Conservation (phyloP, 2,329 filamentous ascomycete species). For the Septoria linicola region DNA sequence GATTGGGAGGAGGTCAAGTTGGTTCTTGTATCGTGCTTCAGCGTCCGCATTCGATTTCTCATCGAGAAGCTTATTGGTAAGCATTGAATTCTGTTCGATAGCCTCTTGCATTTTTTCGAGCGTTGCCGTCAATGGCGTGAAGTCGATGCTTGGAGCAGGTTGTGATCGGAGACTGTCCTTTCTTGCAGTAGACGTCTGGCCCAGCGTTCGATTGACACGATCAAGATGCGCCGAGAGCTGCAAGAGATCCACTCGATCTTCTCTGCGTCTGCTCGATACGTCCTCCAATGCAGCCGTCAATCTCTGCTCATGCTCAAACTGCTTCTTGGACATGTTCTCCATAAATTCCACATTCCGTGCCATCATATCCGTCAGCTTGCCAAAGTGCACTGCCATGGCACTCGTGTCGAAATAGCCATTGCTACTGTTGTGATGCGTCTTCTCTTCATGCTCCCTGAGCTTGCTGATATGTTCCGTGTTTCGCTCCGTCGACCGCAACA, state of each 20-base stretch:
- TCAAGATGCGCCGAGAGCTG: slow-evolving; percentile 32
- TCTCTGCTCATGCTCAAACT: slow-evolving; percentile 32
- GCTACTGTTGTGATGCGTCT: slow-evolving; percentile 1
- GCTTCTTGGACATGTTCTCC: slow-evolving; percentile 27
- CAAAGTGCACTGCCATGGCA: slow-evolving; percentile 27
- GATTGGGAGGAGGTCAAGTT: slow-evolving; percentile 12
- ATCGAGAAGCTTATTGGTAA: slow-evolving; percentile 28
- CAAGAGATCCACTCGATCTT: slow-evolving; percentile 28
- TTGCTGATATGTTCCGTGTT: slow-evolving; percentile 30
- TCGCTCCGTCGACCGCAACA: slow-evolving; percentile 30
- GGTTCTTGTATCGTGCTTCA: slow-evolving; percentile 9
- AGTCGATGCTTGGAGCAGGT: slow-evolving; percentile 16
- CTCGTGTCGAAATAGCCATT: slow-evolving; percentile 18
- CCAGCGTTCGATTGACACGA: slow-evolving; percentile 32
- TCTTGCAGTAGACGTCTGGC: slow-evolving; percentile 20
- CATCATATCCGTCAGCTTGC: slow-evolving; percentile 27
- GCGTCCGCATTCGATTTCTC: slow-evolving; percentile 20
- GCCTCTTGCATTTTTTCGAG: slow-evolving; percentile 31
- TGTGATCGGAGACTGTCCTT: slow-evolving; percentile 18
- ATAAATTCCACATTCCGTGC: slow-evolving; percentile 29
- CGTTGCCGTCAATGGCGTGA: slow-evolving; percentile 26
- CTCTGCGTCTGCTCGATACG: slow-evolving; percentile 14
- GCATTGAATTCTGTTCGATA: slow-evolving; percentile 31
- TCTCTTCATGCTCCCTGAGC: slow-evolving; percentile 16
- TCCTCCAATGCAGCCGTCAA: slow-evolving; percentile 25